Evolutionary conservation across 202 grass and related monocot genomes (phyloP).

Genomic region (Panicum virgatum): DNA sequence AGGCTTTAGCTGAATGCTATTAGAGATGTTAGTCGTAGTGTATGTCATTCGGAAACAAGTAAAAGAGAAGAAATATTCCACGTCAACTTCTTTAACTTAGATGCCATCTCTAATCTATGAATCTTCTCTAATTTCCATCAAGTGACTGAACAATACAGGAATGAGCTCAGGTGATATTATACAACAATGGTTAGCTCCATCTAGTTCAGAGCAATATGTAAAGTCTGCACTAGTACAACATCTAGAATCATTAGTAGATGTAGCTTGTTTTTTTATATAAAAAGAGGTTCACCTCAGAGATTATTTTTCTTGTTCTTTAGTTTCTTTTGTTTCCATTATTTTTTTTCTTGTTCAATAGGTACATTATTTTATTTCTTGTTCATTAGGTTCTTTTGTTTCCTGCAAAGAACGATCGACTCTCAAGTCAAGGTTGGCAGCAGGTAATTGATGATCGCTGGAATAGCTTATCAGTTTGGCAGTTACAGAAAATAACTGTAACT

Average conservation of each 20-base stretch:
- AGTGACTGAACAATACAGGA: neutral
- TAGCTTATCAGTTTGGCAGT: neutral
- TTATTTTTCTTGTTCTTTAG: constrained; percentile 35
- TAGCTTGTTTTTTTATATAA: constrained; percentile 11
- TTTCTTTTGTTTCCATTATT: constrained; percentile 40
- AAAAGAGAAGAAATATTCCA: constrained; percentile 2
- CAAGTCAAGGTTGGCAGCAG: neutral
- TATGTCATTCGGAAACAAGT: constrained; percentile 2
- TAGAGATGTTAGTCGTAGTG: neutral
- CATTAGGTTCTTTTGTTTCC: constrained; percentile 47
- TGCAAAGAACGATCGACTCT: constrained; percentile 38
- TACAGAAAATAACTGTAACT: neutral
- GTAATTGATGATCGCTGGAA: neutral
- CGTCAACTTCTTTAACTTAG: neutral
- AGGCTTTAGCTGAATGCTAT: neutral
- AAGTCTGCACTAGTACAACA: neutral
- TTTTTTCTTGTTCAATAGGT: constrained; percentile 38
- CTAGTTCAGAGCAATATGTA: neutral
- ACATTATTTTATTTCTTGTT: constrained; percentile 39
- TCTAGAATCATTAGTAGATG: constrained; percentile 4
- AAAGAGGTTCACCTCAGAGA: constrained; percentile 33
- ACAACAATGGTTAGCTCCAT: neutral
- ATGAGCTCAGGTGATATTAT: constrained; percentile 3
- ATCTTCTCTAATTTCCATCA: neutral
- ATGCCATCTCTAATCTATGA: constrained; percentile 9